Base-by-base conservation (phyloP, 176 grass and related monocot species). In the Carex scoparia region DNA sequence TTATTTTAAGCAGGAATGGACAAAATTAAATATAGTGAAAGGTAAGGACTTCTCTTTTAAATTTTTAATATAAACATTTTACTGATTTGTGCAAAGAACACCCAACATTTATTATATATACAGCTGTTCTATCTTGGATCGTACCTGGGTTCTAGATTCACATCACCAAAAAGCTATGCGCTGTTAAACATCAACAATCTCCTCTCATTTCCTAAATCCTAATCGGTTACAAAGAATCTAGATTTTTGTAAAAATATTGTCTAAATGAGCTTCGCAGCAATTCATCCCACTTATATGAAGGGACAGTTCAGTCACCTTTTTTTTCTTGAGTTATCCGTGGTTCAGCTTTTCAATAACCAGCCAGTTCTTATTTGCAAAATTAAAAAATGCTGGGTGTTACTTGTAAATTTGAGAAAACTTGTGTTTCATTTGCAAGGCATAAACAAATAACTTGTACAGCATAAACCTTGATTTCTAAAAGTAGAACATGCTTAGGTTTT, bases 381-480 rank as follows among this genome's bases (percentile, higher is more conserved):
- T 14, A 15, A 35, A 6, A 35, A 4, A 33, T 51, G 48, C 9
- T 18, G 14, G 57, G 57, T 15, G 27, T 4, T 28, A 65, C 23
- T 73, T 19, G 10, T 48, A 51, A 76, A 49, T 19, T 63, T 28
- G 46, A 13, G 65, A 16, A 19, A 55, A 54, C 19, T 15, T 7
- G 19, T 55, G 49, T 28, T 49, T 14, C 15, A 55, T 32, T 77
- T 54, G 49, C 10, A 54, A 55, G 23, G 48, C 31, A 82, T 58
- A 81, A 14, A 57, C 35, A 63, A 55, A 70, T 19, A 61, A 67
- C 11, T 82, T 81, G 28, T 13, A 51, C 37, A 72, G 11, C 10
- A 31, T 31, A 66, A 68, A 90, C 95, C 91, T 95, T 95, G 65
- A 98, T 95, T 94, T 98, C 89, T 70, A 93, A 74, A 32, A 98